Evolutionary conservation across 2,329 filamentous ascomycete genomes (phyloP).

Genomic region (Cordyceps cateniannulata): DNA sequence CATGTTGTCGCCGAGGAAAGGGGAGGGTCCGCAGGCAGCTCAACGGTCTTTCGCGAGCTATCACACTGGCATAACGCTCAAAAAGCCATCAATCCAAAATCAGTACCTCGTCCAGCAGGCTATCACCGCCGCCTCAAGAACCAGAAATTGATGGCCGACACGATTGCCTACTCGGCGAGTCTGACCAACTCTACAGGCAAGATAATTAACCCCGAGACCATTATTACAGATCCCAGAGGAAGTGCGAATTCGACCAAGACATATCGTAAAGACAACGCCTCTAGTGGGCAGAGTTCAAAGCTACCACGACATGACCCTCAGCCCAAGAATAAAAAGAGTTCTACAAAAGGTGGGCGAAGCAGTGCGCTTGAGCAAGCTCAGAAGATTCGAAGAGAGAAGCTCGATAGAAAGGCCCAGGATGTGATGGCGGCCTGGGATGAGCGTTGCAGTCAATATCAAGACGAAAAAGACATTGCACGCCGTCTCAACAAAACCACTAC

Average conservation of each 20-base stretch:
- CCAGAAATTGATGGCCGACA: slow-evolving; percentile 62
- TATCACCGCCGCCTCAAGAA: slow-evolving; percentile 39
- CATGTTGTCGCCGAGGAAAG: slow-evolving; percentile 25
- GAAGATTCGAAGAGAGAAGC: slow-evolving; percentile 12
- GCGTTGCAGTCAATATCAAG: slow-evolving; percentile 36
- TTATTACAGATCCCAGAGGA: slow-evolving; percentile 33
- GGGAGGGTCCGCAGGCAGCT: slow-evolving; percentile 17
- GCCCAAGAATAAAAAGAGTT: slow-evolving; percentile 20
- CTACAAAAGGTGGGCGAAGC: not conserved
- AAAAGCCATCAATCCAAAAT: slow-evolving; percentile 38
- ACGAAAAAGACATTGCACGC: slow-evolving; percentile 33
- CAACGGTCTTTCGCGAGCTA: slow-evolving; percentile 40
- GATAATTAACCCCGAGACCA: slow-evolving; percentile 55
- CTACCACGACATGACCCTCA: not conserved
- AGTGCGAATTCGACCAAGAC: slow-evolving; percentile 14
- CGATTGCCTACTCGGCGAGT: slow-evolving; percentile 62
- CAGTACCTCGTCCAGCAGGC: slow-evolving; percentile 17
- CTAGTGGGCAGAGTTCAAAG: not conserved
- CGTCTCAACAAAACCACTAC: slow-evolving; percentile 42
- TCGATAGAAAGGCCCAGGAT: slow-evolving; percentile 6
- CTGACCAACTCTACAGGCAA: slow-evolving; percentile 60
- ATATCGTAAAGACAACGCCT: not conserved
- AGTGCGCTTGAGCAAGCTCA: slow-evolving; percentile 14
- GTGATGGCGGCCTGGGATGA: slow-evolving; percentile 12
- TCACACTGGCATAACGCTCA: slow-evolving; percentile 59